Evolutionary conservation across 192 early-diverging fungal genomes (phyloP).

Genomic region (Chytriomyces hyalinus): DNA sequence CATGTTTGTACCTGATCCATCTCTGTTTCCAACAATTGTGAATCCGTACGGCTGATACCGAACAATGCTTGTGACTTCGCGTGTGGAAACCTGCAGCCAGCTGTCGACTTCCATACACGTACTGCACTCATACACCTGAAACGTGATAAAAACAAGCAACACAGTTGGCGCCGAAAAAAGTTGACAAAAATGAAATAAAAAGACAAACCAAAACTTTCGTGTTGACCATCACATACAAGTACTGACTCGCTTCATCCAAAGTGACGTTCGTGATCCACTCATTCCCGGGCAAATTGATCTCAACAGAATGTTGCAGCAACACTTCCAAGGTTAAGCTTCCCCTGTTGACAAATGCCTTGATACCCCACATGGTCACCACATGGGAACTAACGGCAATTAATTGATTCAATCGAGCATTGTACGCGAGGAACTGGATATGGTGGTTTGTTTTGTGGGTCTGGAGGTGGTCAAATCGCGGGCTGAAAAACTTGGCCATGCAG

Average conservation of each 20-base stretch:
- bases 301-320: slow-evolving; percentile 16
- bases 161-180: neutral
- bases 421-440: slow-evolving; percentile 44
- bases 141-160: neutral
- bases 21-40: slow-evolving; percentile 51
- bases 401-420: slow-evolving; percentile 40
- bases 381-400: slow-evolving; percentile 52
- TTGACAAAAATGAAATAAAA: neutral
- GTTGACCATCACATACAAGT: slow-evolving; percentile 47
- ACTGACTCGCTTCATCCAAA: slow-evolving; percentile 37
- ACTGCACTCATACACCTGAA: slow-evolving; percentile 36
- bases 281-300: slow-evolving; percentile 40
- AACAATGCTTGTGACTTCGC: slow-evolving; percentile 48
- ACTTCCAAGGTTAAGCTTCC: slow-evolving; percentile 37
- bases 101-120: slow-evolving; percentile 36
- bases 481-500: slow-evolving; percentile 48
- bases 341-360: slow-evolving; percentile 35
- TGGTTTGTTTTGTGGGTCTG: slow-evolving; percentile 39
- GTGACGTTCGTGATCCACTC: slow-evolving; percentile 54
- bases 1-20: slow-evolving; percentile 50
- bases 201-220: slow-evolving; percentile 48
- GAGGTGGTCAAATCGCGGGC: slow-evolving; percentile 48
- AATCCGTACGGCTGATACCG: slow-evolving; percentile 52
- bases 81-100: slow-evolving; percentile 36
- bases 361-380: slow-evolving; percentile 26